Conservation (phyloP, 768 basidiomycete genomes). For the Phanerodontia chrysosporium region DNA sequence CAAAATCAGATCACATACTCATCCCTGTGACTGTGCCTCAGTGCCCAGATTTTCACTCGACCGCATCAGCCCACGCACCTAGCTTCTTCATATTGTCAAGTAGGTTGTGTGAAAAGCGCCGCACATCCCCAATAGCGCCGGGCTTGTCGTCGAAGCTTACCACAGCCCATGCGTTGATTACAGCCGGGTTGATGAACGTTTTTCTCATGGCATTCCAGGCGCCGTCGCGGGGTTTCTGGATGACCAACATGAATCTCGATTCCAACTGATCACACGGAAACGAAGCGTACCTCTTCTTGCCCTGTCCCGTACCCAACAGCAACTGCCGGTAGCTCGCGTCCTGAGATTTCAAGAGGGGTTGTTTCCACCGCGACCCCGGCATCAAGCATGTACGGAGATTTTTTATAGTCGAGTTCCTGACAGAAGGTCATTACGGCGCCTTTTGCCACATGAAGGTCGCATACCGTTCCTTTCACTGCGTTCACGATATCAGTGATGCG, state of each 20-base stretch:
- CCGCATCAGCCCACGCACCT: too few relatives aligned
- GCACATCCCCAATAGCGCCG: not conserved
- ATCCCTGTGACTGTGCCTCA: not conserved
- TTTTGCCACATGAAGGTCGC: not conserved
- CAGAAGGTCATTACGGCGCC: not conserved
- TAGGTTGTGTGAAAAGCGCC: not conserved
- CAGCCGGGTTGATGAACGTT: not conserved
- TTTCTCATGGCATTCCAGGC: constrained; percentile 9
- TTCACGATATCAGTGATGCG: not conserved
- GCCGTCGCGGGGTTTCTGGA: not conserved
- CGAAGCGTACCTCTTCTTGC: not conserved
- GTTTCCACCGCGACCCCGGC: not conserved
- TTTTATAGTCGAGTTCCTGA: not conserved
- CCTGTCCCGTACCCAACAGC: not conserved
- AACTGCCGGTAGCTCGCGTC: not conserved
- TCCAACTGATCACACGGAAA: not conserved
- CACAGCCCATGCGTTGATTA: constrained; percentile 1
- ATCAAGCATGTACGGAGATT: not conserved
- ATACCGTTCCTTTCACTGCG: constrained; percentile 1
- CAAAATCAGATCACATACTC: not conserved
- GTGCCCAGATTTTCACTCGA: too few relatives aligned
- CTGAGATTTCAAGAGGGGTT: not conserved
- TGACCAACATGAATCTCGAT: not conserved
- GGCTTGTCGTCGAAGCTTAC: constrained; percentile 3
- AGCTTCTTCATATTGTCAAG: not conserved